These are phyloP conservation scores for Pseudovirgaria hyperparasitica DNA, from an alignment of 2,329 filamentous ascomycete genomes.

Conservation along the genomic window DNA sequence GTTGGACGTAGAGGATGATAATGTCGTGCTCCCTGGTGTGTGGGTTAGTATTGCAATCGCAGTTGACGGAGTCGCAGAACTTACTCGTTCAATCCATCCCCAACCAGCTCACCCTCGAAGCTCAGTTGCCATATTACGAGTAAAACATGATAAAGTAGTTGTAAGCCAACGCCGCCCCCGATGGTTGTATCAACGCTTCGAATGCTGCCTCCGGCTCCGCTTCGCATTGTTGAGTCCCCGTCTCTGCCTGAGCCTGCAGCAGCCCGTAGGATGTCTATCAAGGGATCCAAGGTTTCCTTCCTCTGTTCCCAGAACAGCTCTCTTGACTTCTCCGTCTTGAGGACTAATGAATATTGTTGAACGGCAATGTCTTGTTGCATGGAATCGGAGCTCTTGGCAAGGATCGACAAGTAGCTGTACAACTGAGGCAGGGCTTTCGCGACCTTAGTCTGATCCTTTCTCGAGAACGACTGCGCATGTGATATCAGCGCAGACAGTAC, in stretches of 20 bases:
- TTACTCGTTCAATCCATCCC: constrained; percentile 76
- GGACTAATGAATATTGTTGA: constrained; percentile 73
- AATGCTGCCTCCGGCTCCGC: constrained; percentile 40
- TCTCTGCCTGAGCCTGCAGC: constrained; percentile 65
- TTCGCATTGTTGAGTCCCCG: constrained; percentile 46
- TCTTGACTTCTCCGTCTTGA: constrained; percentile 62
- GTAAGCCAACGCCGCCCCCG: constrained; percentile 71
- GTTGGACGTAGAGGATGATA: constrained; percentile 79
- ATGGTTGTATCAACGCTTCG: constrained; percentile 50
- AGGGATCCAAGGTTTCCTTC: constrained; percentile 67
- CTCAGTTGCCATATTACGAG: constrained; percentile 94
- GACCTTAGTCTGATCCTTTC: constrained; percentile 48
- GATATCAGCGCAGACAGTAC: constrained; percentile 73
- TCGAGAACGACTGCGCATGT: constrained; percentile 45
- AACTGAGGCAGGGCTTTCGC: constrained; percentile 68
- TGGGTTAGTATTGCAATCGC: constrained; percentile 11
- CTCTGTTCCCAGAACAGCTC: constrained; percentile 85
- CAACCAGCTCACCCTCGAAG: constrained; percentile 62
- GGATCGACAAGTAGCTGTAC: constrained; percentile 71
- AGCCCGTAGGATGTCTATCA: constrained; percentile 66
- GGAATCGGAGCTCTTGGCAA: constrained; percentile 76
- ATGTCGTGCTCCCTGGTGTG: constrained; percentile 73
- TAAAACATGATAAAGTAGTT: constrained; percentile 87
- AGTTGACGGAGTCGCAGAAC: constrained; percentile 14
- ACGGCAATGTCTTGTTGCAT: constrained; percentile 93